Percentiles rank a stretch among this genome's conserved stretches.
These are phyloP conservation scores for Gaultheria prostrata DNA, from an alignment of 148 eudicot species.

Conservation along the genomic window DNA sequence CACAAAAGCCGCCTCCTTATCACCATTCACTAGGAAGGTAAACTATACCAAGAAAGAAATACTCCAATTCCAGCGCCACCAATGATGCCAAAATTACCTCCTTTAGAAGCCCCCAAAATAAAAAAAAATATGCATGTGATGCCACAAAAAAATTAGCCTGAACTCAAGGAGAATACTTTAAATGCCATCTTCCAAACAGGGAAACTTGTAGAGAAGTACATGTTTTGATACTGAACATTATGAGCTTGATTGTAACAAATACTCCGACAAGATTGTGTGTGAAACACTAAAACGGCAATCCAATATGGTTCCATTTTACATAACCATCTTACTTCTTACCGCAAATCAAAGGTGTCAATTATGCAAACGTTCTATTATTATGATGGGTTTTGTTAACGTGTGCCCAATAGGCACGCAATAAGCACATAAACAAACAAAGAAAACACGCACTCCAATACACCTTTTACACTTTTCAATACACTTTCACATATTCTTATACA, in stretches of 20 bases:
- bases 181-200: too few species aligned
- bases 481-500: too few species aligned
- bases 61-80: background rate
- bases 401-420: too few species aligned
- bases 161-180: too few species aligned
- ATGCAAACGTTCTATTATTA: too few species aligned
- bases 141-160: too few species aligned
- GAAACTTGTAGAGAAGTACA: background rate
- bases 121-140: too few species aligned
- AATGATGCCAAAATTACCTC: background rate
- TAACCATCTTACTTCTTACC: background rate
- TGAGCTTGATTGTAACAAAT: background rate
- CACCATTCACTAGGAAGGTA: background rate
- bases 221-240: background rate
- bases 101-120: too few species aligned
- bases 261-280: background rate
- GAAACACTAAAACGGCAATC: background rate
- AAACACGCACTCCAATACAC: too few species aligned
- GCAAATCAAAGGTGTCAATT: background rate
- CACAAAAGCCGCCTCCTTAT: background rate
- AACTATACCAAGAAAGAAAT: background rate
- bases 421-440: too few species aligned
- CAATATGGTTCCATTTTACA: background rate
- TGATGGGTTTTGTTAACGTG: too few species aligned
- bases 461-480: too few species aligned